Evolutionary conservation across 2,329 filamentous ascomycete genomes (phyloP).

Genomic region (Ophiobolus disseminans): DNA sequence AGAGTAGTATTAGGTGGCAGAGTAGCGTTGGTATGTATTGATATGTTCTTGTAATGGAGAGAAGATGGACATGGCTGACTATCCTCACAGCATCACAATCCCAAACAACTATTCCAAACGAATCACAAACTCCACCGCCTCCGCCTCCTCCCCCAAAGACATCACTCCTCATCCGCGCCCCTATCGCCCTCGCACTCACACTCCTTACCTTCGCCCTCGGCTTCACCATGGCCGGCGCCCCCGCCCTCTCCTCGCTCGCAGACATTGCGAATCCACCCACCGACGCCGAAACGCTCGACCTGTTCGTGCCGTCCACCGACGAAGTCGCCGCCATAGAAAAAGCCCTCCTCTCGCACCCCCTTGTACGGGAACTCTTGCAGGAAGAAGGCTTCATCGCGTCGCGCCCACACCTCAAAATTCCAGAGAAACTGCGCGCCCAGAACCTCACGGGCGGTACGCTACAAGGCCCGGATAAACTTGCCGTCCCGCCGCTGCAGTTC

Average conservation of each 20-base stretch:
- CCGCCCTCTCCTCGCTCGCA: slow-evolving; percentile 58
- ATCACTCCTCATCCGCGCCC: slow-evolving; percentile 46
- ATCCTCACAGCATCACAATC: background rate
- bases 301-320: slow-evolving; percentile 67
- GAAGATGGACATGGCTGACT: background rate
- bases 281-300: slow-evolving; percentile 74
- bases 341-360: slow-evolving; percentile 75
- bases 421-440: slow-evolving; percentile 69
- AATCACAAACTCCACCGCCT: slow-evolving; percentile 8
- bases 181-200: slow-evolving; percentile 56
- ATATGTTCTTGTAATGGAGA: background rate
- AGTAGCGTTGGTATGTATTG: slow-evolving; percentile 21
- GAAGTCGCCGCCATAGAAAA: slow-evolving; percentile 68
- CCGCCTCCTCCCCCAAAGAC: slow-evolving; percentile 5
- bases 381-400: slow-evolving; percentile 74
- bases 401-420: slow-evolving; percentile 87
- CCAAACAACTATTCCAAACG: slow-evolving; percentile 5
- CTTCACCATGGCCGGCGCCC: slow-evolving; percentile 64
- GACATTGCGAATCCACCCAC: slow-evolving; percentile 63
- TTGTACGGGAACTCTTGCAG: slow-evolving; percentile 72
- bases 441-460: slow-evolving; percentile 86
- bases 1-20: slow-evolving; percentile 16
- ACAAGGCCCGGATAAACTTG: slow-evolving; percentile 75
- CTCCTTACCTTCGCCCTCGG: slow-evolving; percentile 60
- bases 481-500: slow-evolving; percentile 82